These are phyloP conservation scores for Myotisia sp. DNA, from an alignment of 2,329 filamentous ascomycete species.

Conservation along the genomic window DNA sequence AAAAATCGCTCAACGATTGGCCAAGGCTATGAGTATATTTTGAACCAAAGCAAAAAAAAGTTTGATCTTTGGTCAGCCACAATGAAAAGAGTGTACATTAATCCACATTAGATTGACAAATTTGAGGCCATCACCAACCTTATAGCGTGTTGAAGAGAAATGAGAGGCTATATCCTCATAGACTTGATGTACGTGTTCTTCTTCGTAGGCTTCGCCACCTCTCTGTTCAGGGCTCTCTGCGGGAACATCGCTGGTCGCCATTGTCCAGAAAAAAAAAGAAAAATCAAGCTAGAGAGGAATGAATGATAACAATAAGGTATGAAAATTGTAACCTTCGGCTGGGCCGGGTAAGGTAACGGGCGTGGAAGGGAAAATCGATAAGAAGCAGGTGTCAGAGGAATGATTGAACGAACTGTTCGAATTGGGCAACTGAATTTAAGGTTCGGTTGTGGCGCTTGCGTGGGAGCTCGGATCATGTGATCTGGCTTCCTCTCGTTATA, in stretches of 20 bases:
- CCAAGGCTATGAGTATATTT: constrained; percentile 59
- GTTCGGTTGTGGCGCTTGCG: constrained; percentile 8
- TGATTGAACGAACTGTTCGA: too few relatives aligned
- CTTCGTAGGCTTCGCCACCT: constrained; percentile 48
- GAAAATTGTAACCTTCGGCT: background rate
- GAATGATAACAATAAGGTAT: too few relatives aligned
- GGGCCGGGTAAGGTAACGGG: too few relatives aligned
- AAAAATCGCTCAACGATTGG: constrained; percentile 77
- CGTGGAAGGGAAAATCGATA: too few relatives aligned
- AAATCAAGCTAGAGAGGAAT: too few relatives aligned
- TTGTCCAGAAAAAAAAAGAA: too few relatives aligned
- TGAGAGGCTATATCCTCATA: constrained; percentile 49
- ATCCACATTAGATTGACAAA: too few relatives aligned
- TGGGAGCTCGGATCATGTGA: too few relatives aligned
- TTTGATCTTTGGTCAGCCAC: background rate
- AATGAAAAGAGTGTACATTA: background rate
- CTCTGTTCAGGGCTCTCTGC: constrained; percentile 4
- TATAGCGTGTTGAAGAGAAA: constrained; percentile 43
- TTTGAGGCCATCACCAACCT: too few relatives aligned
- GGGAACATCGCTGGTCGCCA: background rate
- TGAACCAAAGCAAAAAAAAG: background rate
- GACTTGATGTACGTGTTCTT: constrained; percentile 74
- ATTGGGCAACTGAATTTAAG: too few relatives aligned
- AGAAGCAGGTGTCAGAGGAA: too few relatives aligned
- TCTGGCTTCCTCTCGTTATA: too few relatives aligned